Evolutionary conservation across 345 rosid species (phyloP).

Genomic region (Eucalyptus erythrocorys): DNA sequence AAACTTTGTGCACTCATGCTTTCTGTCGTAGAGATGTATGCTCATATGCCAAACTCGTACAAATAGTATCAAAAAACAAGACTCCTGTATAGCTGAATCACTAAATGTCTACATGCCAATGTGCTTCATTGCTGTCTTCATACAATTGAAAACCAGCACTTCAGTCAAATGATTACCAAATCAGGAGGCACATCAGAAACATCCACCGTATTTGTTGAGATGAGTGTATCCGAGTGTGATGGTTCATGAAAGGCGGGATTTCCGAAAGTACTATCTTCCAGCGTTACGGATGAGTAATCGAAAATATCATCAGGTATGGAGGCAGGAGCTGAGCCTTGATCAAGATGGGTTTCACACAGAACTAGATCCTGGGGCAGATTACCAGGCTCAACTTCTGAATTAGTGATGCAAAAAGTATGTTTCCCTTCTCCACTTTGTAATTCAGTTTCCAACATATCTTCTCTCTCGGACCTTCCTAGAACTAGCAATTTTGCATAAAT

Average conservation of each 20-base stretch:
- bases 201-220: background rate
- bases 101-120: background rate
- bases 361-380: background rate
- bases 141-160: background rate
- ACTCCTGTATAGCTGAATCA: background rate
- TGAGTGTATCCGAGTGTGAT: background rate
- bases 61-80: background rate
- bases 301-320: constrained; percentile 13
- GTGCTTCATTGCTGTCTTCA: background rate
- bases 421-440: constrained; percentile 7
- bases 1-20: background rate
- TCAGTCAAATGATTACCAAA: constrained; percentile 15
- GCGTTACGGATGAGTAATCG: constrained; percentile 19
- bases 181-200: constrained; percentile 10
- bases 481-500: background rate
- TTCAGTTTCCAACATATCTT: constrained; percentile 36
- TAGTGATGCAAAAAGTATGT: background rate
- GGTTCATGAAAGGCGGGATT: constrained; percentile 17
- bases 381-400: constrained; percentile 8
- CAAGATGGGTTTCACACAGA: constrained; percentile 8
- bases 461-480: constrained; percentile 21
- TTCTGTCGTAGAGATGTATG: background rate
- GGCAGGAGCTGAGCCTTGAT: constrained; percentile 24
- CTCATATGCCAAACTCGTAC: background rate
- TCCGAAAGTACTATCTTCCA: constrained; percentile 3